phyloP scores from a whole-genome alignment of 176 grass and related monocot species.

The Thinopyrum elongatum region DNA sequence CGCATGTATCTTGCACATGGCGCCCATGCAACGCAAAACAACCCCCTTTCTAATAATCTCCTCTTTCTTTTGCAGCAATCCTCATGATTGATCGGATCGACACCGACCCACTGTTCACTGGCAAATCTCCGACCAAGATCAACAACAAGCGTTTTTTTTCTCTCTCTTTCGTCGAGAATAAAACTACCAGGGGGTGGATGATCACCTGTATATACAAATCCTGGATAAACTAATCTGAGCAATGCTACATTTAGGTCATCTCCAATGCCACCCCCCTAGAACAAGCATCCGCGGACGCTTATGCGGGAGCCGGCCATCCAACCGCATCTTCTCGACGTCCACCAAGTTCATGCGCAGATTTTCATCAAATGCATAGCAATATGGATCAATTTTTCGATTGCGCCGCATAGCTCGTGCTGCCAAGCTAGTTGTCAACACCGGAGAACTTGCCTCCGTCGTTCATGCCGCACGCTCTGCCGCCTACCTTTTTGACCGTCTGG shows the following conservation, averaged over 20 bases:
- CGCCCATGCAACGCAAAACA: constrained; percentile 24
- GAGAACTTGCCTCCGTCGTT: too few relatives aligned
- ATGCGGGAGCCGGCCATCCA: too few relatives aligned
- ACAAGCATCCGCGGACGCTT: accelerated
- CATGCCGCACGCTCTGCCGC: too few relatives aligned
- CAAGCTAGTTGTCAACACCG: too few relatives aligned
- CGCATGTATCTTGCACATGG: constrained; percentile 47
- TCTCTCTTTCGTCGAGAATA: not conserved
- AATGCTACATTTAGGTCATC: too few relatives aligned
- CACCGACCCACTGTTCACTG: not conserved
- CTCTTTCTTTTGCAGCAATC: not conserved
- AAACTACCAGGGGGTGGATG: not conserved
- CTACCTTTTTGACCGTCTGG: not conserved
- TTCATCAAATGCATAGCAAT: too few relatives aligned
- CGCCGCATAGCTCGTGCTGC: too few relatives aligned
- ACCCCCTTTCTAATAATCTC: not conserved
- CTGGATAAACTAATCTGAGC: too few relatives aligned
- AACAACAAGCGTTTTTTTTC: not conserved
- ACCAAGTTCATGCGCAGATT: too few relatives aligned
- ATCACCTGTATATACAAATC: not conserved
- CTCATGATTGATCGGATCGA: constrained; percentile 43
- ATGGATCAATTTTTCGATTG: too few relatives aligned
- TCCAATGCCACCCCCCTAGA: too few relatives aligned
- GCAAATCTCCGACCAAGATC: constrained; percentile 21
- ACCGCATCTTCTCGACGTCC: too few relatives aligned